Base-by-base conservation (phyloP, 1,139 yeast species). In the Yamadazyma dushanensis region DNA sequence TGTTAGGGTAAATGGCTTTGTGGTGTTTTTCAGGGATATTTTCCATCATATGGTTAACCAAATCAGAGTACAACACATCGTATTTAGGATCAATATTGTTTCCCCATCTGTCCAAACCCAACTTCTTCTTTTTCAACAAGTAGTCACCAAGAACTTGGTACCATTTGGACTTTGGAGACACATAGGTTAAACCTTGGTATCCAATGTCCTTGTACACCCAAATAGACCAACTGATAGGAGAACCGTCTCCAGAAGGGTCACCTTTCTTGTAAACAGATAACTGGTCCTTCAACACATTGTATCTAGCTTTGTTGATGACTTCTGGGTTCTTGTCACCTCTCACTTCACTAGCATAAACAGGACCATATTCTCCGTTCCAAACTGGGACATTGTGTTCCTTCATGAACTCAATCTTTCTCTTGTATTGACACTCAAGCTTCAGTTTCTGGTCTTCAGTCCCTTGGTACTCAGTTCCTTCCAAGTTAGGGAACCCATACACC, bases 311-410 rank as follows among this genome's bases (percentile, higher is more conserved):
- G 46, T 70, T 70, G 37, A 59, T 64, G 17, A 41, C 49, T 9
- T 59, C 70, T 5, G 61, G 57, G 40, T 67, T 52, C 5, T 42
- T 38, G 44, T 67, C 71, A 16, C 72, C 74, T 40, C 75, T 59
- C 19, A 51, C 58, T 31, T 59, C 54, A 8, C 67, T 57, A 8
- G 72, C 67, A 46, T 70, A 70, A 16, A 70, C 76, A 3, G 76
- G 76, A 14, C 76, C 76, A 45, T 68, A 70, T 49, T 70, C 76
- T 13, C 76, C 76, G 44, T 70, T 70, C 76, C 76, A 70, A n/a
- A 70, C 74, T 3, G 76, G 75, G 4, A 69, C 71, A 14, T 59
- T 50, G 32, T 54, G 54, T 35, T 53, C 37, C 33, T 48, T 44
- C 70, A 67, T 66, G 49, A 61, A 66, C 44, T 66, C 66, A 38